Percentiles rank a stretch among this genome's conserved stretches.
phyloP scores from a whole-genome alignment of 768 basidiomycete genomes.

The Boletus vinaceobasis region DNA sequence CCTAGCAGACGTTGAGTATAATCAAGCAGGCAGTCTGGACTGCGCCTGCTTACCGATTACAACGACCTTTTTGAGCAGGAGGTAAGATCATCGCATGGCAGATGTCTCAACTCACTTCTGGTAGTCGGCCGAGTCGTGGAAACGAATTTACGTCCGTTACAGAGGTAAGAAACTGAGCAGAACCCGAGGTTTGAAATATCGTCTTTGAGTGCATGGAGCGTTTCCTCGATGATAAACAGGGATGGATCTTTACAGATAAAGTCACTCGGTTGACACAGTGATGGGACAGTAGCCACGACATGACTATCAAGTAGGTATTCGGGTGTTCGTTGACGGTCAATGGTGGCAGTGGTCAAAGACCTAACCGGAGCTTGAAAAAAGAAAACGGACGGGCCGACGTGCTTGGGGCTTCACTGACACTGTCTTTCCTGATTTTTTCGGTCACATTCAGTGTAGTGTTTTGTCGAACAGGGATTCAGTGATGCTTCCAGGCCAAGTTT shows the following conservation, averaged over 20 bases:
- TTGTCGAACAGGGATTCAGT: no score
- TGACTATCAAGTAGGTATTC: background rate
- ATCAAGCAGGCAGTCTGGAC: background rate
- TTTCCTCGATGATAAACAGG: constrained; percentile 2
- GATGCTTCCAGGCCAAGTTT: no score
- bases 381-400: no score
- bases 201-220: constrained; percentile 10
- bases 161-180: constrained; percentile 29
- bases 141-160: constrained; percentile 18
- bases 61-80: constrained; percentile 15
- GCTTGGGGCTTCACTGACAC: no score
- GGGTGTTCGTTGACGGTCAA: background rate
- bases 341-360: no score
- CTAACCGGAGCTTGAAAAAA: no score
- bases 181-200: constrained; percentile 22
- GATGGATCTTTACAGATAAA: background rate
- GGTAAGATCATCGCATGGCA: background rate
- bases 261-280: background rate
- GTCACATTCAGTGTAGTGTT: no score
- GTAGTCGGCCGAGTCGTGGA: constrained; percentile 16
- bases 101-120: constrained; percentile 25
- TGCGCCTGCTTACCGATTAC: constrained; percentile 24
- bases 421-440: no score
- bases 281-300: constrained; percentile 13
- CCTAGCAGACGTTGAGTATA: constrained; percentile 37